phyloP scores from a whole-genome alignment of 371 early-diverging fungal species.

The Mucor racemosus region DNA sequence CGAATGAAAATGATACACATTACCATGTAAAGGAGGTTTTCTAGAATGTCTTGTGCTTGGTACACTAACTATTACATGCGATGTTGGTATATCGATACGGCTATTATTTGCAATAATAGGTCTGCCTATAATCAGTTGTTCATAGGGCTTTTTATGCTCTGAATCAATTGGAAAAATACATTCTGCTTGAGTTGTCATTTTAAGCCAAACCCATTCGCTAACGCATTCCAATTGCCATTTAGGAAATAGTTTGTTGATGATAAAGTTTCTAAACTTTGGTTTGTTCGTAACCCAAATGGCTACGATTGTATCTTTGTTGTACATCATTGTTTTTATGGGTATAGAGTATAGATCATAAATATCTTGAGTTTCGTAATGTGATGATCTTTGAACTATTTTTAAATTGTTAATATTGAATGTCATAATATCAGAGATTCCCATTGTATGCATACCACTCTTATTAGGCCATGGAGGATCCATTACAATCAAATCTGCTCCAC shows the following conservation, averaged over 20 bases:
- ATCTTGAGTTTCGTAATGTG: constrained; percentile 65
- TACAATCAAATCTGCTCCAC: constrained; percentile 65
- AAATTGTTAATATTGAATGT: too few relatives aligned
- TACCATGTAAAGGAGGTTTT: constrained; percentile 68
- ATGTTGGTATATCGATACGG: constrained; percentile 7
- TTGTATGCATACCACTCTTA: constrained; percentile 46
- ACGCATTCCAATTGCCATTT: constrained; percentile 65
- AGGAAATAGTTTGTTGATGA: constrained; percentile 69
- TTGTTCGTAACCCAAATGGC: constrained; percentile 83
- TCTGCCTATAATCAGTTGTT: constrained; percentile 63
- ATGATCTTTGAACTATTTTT: constrained; percentile 55
- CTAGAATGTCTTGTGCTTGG: constrained; percentile 68
- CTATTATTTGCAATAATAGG: background rate
- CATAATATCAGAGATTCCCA: too few relatives aligned
- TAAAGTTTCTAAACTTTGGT: constrained; percentile 61
- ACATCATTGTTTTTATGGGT: constrained; percentile 54
- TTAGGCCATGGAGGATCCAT: constrained; percentile 87
- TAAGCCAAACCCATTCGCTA: constrained; percentile 74
- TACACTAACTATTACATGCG: constrained; percentile 55
- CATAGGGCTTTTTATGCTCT: constrained; percentile 71
- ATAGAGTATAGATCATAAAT: constrained; percentile 70
- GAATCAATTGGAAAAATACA: constrained; percentile 59
- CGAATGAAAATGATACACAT: background rate
- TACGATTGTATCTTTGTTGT: constrained; percentile 41
- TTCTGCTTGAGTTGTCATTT: constrained; percentile 59